Evolutionary conservation across 345 rosid genomes (phyloP), one percentile per base, ranked within the genome.

Genomic region (Citrus unshiu): DNA sequence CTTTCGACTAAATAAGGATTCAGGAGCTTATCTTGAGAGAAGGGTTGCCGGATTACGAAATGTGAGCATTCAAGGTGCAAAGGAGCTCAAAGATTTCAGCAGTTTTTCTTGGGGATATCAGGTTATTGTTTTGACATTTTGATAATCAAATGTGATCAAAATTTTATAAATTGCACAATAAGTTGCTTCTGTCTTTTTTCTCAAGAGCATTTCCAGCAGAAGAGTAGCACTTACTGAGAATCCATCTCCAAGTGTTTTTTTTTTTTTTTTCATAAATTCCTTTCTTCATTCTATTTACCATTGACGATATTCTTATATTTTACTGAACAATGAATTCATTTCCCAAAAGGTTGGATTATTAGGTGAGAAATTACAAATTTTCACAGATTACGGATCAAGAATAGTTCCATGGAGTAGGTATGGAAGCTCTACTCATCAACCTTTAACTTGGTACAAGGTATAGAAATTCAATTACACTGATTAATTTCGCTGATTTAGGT

Each of bases 361-460:
- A 14, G 98, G 98, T 37, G 97, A 93, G 88, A 74, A 80, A 51
- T 54, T 74, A 62, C 78, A 86, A 61, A 77, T 91, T 67, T 95
- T 85, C 85, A 67, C 80, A 25, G 87, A 81, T 21, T 64, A 68
- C 56, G 86, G 91, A 65, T 85, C 88, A 56, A 76, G 56, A 25
- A 82, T 79, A 78, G 84, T 89, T 72, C 87, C 66, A 51, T 94
- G 97, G 98, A 82, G 37, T 16, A 77, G 70, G 14, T 87, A 84
- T 80, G 72, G 80, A 46, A 84, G 80, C 74, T 87, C 91, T 37
- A 46, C 85, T 43, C 75, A 49, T 54, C 89, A 78, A 67, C 87
- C 81, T 54, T 88, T 91, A 54, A 92, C 84, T 68, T 94, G 98
- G 98, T 94, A 92, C 83, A 94, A 94, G 97, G 98, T 94, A 88